These are phyloP conservation scores for Phytophthora nicotianae DNA, from an alignment of 352 stramenopile species.

Conservation along the genomic window DNA sequence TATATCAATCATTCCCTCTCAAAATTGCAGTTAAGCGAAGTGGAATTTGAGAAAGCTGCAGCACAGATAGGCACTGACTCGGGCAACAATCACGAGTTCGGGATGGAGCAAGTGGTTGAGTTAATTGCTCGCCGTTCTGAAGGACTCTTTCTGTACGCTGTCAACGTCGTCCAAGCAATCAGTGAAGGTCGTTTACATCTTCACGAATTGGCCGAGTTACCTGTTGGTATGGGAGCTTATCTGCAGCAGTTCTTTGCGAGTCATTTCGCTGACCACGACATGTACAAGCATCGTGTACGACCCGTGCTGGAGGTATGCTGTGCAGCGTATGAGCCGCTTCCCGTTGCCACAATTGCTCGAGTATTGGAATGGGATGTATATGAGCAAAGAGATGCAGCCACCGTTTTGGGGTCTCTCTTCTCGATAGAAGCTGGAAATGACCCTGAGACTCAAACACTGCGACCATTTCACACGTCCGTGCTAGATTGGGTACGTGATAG, in stretches of 20 bases:
- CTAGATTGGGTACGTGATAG: slow-evolving; percentile 72
- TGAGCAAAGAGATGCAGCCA: slow-evolving; percentile 60
- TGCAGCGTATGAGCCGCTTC: slow-evolving; percentile 68
- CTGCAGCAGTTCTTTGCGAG: slow-evolving; percentile 75
- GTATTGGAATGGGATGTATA: slow-evolving; percentile 68
- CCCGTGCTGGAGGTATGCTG: slow-evolving; percentile 75
- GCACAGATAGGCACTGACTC: not conserved
- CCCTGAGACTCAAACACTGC: slow-evolving; percentile 25
- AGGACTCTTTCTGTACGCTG: slow-evolving; percentile 75
- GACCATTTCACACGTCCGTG: slow-evolving; percentile 82
- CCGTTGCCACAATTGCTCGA: slow-evolving; percentile 43
- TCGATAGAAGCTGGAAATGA: slow-evolving; percentile 49
- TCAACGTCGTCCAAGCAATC: slow-evolving; percentile 76
- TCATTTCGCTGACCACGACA: slow-evolving; percentile 53
- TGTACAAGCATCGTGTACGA: slow-evolving; percentile 62
- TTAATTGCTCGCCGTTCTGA: slow-evolving; percentile 63
- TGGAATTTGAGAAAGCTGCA: slow-evolving; percentile 14
- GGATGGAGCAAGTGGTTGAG: slow-evolving; percentile 43
- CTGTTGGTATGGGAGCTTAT: slow-evolving; percentile 68
- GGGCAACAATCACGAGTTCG: slow-evolving; percentile 13
- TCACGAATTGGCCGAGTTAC: slow-evolving; percentile 58
- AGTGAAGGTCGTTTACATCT: slow-evolving; percentile 53
- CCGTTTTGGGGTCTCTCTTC: slow-evolving; percentile 61
- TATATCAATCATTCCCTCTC: slow-evolving; percentile 28
- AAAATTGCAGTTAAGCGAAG: slow-evolving; percentile 20